phyloP scores from a whole-genome alignment of 2,329 filamentous ascomycete species.

The Colletotrichum sp. region DNA sequence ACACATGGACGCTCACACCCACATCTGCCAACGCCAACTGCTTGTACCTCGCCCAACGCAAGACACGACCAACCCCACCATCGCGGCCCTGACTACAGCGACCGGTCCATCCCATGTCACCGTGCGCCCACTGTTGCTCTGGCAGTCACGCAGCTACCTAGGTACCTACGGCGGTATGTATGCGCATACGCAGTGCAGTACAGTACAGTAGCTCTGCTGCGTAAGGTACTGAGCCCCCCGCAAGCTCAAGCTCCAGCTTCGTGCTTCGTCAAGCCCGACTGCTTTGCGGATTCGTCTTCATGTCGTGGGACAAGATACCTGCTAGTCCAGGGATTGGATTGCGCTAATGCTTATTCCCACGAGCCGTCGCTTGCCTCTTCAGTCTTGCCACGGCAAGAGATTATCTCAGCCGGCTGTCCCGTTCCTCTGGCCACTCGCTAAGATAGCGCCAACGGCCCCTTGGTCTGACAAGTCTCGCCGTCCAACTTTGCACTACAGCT shows the following conservation, averaged over 20 bases:
- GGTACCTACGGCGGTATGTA: not conserved
- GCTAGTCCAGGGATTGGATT: not conserved
- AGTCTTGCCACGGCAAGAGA: not conserved
- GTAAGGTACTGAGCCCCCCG: not conserved
- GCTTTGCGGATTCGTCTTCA: not conserved
- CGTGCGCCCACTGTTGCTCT: not conserved
- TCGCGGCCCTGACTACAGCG: not conserved
- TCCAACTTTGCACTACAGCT: not conserved
- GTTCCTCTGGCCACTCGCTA: not conserved
- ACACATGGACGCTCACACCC: not conserved
- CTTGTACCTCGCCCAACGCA: not conserved
- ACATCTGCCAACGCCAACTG: not conserved
- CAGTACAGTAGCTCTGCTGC: not conserved
- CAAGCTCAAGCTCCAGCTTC: not conserved
- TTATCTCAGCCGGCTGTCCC: not conserved
- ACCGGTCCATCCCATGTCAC: not conserved
- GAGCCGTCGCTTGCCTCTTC: not conserved
- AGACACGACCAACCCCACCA: not conserved
- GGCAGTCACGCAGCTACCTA: not conserved
- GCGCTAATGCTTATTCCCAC: not conserved
- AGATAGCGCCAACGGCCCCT: not conserved
- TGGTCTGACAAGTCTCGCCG: not conserved
- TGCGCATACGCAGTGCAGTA: not conserved
- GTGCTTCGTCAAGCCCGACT: not conserved
- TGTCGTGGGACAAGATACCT: not conserved